Base-by-base conservation (phyloP, 2,329 filamentous ascomycete genomes). In the Helotiales sp. region DNA sequence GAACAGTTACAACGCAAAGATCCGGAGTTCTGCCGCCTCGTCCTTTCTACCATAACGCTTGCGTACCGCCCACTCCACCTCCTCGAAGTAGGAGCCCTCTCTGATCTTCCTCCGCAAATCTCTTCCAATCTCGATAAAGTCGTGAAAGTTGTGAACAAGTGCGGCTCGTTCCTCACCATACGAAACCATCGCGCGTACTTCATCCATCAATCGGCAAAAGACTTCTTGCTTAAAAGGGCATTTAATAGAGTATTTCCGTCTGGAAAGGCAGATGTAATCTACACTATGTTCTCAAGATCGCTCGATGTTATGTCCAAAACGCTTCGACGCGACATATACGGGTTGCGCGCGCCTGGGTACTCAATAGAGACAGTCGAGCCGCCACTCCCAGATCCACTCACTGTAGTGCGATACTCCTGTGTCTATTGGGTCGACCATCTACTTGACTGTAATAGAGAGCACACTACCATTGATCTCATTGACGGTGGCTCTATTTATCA, bases 291-390 rank as follows among this genome's bases (percentile, higher is more conserved):
- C 49, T 65, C 54, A 3, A 65, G 60, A 22, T 79, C 74, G 3
- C 52, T 79, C 1, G 6, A 70, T n/a, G 53, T 59, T 2, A 63
- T 78, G 19, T 63, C 52, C 0, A 48, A 55, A 5, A 67, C 53
- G 0, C 66, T 79, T 1, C 52, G 55, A 24, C 70, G 71, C 1
- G 68, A 79, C 36, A 72, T 78, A 0, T 78, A 73, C 54, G 29
- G 59, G 2, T 53, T 78, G 2, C 13, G 25, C 0, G n/a, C 57
- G 8, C 65, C 62, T 2, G 69, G 69, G 24, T 49, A 47, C 48
- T 52, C 48, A 0, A 67, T 72, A 30, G 55, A 69, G 3, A 1
- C 65, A 33, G 57, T 69, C 33, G 31, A 60, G 58, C 30, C 57
- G 56, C 59, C 68, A 36, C 22, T 61, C 54, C 57, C 66, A 55